Evolutionary conservation across 306 rosid genomes (phyloP), one percentile per base, ranked within the genome.

Genomic region (Rosa persica): DNA sequence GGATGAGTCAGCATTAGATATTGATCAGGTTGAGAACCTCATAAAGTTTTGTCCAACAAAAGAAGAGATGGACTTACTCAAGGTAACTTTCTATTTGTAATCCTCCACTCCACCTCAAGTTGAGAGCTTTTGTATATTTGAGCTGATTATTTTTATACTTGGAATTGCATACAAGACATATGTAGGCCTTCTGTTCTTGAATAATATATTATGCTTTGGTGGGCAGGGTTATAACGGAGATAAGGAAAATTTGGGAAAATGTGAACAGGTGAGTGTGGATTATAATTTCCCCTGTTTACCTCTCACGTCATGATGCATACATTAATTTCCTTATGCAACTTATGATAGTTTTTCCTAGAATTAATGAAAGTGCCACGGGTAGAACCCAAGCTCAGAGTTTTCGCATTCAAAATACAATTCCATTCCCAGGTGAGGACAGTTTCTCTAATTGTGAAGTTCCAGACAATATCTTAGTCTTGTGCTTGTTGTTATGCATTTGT

Each of bases 11-110:
- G 92, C 88, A 40, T 86, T 95, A 77, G 88, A 89, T 80, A 85
- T 82, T 39, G 99, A 95, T 85, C 98, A 93, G 82, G 85, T 95
- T 84, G 99, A 95, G 87, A 95, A 95, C 87, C 99, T 95, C 78
- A 90, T 95, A 85, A 95, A 95, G 80, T 95, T 93, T 81, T 85
- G 94, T 81, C 99, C 98, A 51, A 93, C 97, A 49, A 95, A 95
- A 84, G 99, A 95, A 91, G 99, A 95, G 83, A 95, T 89, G 87
- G 98, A 95, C 30, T 70, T 76, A 49, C 93, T 96, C 55, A 93
- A 87, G 98, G 99, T 96, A 86, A 34, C 60, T 69, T 76, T 70
- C 54, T 76, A 62, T 76, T 62, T 44, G 27, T 78, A 76, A 75
- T 78, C 38, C 62, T 38, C 39, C 47, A 38, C 55, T 78, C 78